These are phyloP conservation scores for Hericium erinaceus DNA, from an alignment of 768 basidiomycete species.

Conservation along the genomic window DNA sequence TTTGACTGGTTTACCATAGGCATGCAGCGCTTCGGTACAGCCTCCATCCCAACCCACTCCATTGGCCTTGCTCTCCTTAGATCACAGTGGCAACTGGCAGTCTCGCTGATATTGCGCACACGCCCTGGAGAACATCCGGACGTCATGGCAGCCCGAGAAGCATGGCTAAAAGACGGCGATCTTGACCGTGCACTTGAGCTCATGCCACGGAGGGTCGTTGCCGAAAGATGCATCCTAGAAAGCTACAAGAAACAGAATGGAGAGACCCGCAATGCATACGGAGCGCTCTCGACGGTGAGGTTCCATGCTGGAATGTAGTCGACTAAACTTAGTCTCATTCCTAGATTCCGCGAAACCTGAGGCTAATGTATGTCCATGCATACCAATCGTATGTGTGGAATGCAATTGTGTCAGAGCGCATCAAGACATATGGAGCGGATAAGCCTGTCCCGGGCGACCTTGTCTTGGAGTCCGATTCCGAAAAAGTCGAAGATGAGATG, in stretches of 20 bases:
- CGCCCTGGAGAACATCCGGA: constrained; percentile 92
- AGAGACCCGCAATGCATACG: constrained; percentile 76
- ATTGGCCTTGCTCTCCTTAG: constrained; percentile 87
- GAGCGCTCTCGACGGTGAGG: constrained; percentile 73
- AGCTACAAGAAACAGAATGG: constrained; percentile 76
- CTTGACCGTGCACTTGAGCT: constrained; percentile 71
- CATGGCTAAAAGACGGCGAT: constrained; percentile 82
- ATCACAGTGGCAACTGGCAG: constrained; percentile 85
- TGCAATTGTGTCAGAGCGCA: constrained; percentile 88
- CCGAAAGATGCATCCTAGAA: constrained; percentile 88
- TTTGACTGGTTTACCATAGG: constrained; percentile 33
- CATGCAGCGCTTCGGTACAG: constrained; percentile 98
- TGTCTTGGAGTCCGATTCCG: constrained; percentile 52
- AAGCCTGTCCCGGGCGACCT: constrained; percentile 81
- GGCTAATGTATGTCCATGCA: constrained; percentile 96
- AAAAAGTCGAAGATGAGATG: constrained; percentile 20
- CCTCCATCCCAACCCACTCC: constrained; percentile 88
- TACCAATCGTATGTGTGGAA: constrained; percentile 99
- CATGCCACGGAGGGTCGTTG: constrained; percentile 88
- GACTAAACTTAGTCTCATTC: too few species aligned
- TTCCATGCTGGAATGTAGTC: not conserved
- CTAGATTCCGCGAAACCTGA: constrained; percentile 90
- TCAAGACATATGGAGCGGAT: constrained; percentile 65
- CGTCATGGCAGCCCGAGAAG: constrained; percentile 71
- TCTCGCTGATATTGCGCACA: constrained; percentile 70